Evolutionary conservation across 192 early-diverging fungal genomes (phyloP), one percentile per base, ranked within the genome.

Genomic region (Backusella psychrophila): DNA sequence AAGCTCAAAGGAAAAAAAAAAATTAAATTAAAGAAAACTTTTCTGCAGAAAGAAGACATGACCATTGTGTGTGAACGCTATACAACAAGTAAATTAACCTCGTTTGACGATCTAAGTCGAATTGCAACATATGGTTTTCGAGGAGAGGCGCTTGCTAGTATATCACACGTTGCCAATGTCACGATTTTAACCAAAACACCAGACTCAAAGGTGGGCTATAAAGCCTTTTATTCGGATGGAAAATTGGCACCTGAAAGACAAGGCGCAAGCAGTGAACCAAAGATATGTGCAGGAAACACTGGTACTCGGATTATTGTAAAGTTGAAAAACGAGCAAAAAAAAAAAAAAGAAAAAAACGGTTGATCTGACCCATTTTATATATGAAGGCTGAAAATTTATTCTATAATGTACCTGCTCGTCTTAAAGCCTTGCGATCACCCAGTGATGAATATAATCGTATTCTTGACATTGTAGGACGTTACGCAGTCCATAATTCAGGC

Each of bases 41-140:
- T 33, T 33, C 3, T 0, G 21, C 21, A 63, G 89, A 88, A 88
- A 63, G 95, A 95, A 53, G 98, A 99, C 77, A 87, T 99, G 82
- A 82, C 83, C 0, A 87, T 99, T 70, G 95, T 97, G 1, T 97
- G 96, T 82, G 97, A 97, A 82, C 90, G 96, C 36, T 98, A 97
- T 82, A 96, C 98, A 0, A 99, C 98, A 1, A 95, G 93, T 77
- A 99, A 99, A 82, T 84, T 99, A 1, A 85, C 85, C 11, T 80
- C 82, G 4, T 97, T 94, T 81, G 94, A 96, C 33, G 98, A 99
- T 72, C 85, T 99, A 46, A 85, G 85, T 42, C 81, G 78, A 26
- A 97, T 99, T 70, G 89, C 86, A 23, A 99, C 98, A 0, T 97
- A 93, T 86, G 98, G 98, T 0, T 99, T 99, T 80, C 89, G 98